Evolutionary conservation across 106 monocot genomes (phyloP).

Genomic region (Apostasia shenzhenica): DNA sequence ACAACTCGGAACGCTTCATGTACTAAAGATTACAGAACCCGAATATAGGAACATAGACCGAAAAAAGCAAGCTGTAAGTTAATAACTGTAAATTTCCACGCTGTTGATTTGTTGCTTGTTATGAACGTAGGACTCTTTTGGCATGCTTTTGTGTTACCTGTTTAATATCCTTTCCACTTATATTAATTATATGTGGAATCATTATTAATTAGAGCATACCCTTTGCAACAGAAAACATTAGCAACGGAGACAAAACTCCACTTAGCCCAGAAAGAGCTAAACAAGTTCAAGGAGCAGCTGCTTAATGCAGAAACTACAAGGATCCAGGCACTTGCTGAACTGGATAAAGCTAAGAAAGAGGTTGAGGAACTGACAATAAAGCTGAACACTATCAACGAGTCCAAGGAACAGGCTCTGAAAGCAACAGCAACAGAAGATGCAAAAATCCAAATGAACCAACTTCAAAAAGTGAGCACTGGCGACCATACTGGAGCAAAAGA

Average conservation of each 20-base stretch:
- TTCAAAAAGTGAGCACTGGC: conserved; percentile 19
- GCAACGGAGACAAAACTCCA: conserved; percentile 56
- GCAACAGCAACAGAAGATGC: conserved; percentile 32
- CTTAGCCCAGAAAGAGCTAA: conserved; percentile 51
- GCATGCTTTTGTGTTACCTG: no score
- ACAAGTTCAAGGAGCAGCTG: conserved; percentile 51
- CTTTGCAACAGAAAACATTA: conserved; percentile 24
- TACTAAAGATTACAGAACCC: no score
- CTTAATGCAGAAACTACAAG: conserved; percentile 39
- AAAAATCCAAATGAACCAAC: conserved; percentile 27
- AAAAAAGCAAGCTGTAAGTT: no score
- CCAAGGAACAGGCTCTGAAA: conserved; percentile 41
- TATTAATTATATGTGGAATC: no score
- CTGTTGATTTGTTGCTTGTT: no score
- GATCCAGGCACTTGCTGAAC: conserved; percentile 35
- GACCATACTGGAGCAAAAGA: conserved; percentile 11
- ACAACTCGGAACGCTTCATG: no score
- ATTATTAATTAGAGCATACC: no score
- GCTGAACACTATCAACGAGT: conserved; percentile 36
- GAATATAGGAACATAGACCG: no score
- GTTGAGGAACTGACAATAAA: conserved; percentile 35
- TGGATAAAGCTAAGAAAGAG: conserved; percentile 38
- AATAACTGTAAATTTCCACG: no score
- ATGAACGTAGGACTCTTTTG: no score
- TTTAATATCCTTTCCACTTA: no score